Percentiles rank a stretch among this genome's conserved stretches.
Evolutionary conservation across 805 yeast species (phyloP).

Genomic region (Starmerella floricola): DNA sequence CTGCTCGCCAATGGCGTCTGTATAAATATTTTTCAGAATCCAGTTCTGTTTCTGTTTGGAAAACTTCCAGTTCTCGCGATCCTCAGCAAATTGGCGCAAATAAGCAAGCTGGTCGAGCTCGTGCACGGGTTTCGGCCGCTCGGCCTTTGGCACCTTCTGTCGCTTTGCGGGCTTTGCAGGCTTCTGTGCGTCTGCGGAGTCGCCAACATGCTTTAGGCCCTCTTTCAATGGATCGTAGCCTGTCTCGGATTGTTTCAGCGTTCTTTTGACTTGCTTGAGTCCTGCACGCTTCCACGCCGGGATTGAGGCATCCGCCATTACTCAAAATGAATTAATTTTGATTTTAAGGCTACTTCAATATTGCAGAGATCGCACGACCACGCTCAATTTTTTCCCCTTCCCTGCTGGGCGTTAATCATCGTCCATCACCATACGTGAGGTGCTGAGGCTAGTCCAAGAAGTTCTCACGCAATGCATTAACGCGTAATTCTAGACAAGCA

Average conservation of each 20-base stretch:
- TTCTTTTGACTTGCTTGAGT: slow-evolving; percentile 35
- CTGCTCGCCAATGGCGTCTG: slow-evolving; percentile 36
- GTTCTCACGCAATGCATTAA: too few relatives aligned
- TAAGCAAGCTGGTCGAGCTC: slow-evolving; percentile 65
- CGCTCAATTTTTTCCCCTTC: too few relatives aligned
- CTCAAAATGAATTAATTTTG: background rate
- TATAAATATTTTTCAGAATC: slow-evolving; percentile 51
- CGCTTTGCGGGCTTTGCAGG: slow-evolving; percentile 55
- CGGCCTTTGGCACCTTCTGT: slow-evolving; percentile 52
- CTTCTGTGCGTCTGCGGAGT: too few relatives aligned
- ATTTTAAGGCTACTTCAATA: too few relatives aligned
- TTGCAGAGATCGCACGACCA: too few relatives aligned
- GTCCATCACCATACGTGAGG: background rate
- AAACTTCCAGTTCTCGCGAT: slow-evolving; percentile 61
- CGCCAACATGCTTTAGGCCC: slow-evolving; percentile 24
- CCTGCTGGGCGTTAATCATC: too few relatives aligned
- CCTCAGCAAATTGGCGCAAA: slow-evolving; percentile 45
- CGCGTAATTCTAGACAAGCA: too few relatives aligned
- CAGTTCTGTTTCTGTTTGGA: slow-evolving; percentile 80
- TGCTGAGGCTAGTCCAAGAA: too few relatives aligned
- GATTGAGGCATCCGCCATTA: slow-evolving; percentile 24
- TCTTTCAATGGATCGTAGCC: slow-evolving; percentile 24
- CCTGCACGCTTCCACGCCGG: slow-evolving; percentile 84
- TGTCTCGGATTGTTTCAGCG: slow-evolving; percentile 26
- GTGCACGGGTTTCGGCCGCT: slow-evolving; percentile 53